Evolutionary conservation across 257 asterid species (phyloP).

Genomic region (Linaria vulgaris): DNA sequence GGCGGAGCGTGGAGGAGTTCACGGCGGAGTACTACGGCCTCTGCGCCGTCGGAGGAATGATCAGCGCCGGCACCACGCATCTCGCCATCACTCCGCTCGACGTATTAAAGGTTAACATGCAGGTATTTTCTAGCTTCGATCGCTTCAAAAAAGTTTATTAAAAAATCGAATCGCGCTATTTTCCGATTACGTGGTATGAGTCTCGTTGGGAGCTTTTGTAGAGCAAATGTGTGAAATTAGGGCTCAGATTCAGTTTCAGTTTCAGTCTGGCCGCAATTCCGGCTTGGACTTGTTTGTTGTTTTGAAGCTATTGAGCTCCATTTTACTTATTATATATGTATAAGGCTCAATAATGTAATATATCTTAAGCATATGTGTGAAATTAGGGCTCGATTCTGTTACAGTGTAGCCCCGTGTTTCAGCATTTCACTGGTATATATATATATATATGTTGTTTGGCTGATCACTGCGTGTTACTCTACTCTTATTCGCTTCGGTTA

Average conservation of each 20-base stretch:
- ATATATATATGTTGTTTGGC: neutral
- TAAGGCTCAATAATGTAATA: too few species aligned
- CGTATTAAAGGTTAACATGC: slow-evolving; percentile 78
- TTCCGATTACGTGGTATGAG: too few species aligned
- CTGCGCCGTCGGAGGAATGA: slow-evolving; percentile 64
- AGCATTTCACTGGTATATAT: too few species aligned
- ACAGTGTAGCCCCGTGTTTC: too few species aligned
- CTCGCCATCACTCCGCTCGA: slow-evolving; percentile 79
- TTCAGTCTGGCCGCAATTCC: too few species aligned
- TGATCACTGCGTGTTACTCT: neutral
- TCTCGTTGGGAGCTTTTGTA: neutral
- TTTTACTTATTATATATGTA: too few species aligned
- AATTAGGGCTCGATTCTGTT: too few species aligned
- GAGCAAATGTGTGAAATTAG: neutral
- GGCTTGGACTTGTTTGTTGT: too few species aligned
- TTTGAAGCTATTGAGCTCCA: too few species aligned
- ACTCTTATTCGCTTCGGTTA: neutral
- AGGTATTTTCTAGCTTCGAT: slow-evolving; percentile 47
- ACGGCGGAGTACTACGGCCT: slow-evolving; percentile 55
- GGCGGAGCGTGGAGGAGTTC: slow-evolving; percentile 46
- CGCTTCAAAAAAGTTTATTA: too few species aligned
- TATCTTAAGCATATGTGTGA: too few species aligned
- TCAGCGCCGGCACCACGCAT: slow-evolving; percentile 73
- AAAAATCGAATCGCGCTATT: too few species aligned
- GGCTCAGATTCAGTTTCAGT: neutral